Evolutionary conservation across 2,329 filamentous ascomycete genomes (phyloP), one percentile per base, ranked within the genome.

Genomic region (Penicillium sclerotigenum): DNA sequence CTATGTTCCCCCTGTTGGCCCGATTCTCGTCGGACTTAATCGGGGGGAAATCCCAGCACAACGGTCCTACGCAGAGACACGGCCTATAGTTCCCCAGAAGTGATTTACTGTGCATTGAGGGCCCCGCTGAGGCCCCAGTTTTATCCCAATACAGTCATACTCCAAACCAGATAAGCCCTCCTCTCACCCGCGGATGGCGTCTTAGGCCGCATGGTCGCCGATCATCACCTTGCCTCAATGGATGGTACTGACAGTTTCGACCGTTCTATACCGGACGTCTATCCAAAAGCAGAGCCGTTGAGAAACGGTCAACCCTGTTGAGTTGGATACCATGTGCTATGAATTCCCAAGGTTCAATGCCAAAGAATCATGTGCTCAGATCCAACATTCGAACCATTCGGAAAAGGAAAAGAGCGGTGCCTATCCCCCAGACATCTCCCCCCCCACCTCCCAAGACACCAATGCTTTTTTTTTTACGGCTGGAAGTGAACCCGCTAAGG

Each of bases 201-300:
- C 26, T 50, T 46, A 41, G 50, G 57, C 56, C 54, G 54, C 46
- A 56, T 54, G 41, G 42, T 37, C 47, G 61, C 55, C 57, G 61
- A 65, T 65, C 63, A 46, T 60, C 14, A 47, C 24, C 56, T 56
- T 20, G 24, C 34, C 22, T 49, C 37, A 26, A 45, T 46, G 51
- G 43, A 41, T 42, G 48, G 40, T 52, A 40, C 40, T 28, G 38
- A 41, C 45, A 31, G 50, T 31, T 47, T 53, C 26, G n/a, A 16
- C 5, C 13, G 11, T 33, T 42, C 47, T 54, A 36, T 31, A 51
- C 37, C 56, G 55, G 59, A 52, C 22, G 26, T 58, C 50, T 58
- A 46, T 56, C 54, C 56, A 36, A 57, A 59, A 42, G n/a, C 18
- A 58, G 52, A 52, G 6, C 59, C 57, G 56, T 62, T 62, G 58